Evolutionary conservation across 176 grass and related monocot species (phyloP), one percentile per base, ranked within the genome.

Genomic region (Bothriochloa decipiens): DNA sequence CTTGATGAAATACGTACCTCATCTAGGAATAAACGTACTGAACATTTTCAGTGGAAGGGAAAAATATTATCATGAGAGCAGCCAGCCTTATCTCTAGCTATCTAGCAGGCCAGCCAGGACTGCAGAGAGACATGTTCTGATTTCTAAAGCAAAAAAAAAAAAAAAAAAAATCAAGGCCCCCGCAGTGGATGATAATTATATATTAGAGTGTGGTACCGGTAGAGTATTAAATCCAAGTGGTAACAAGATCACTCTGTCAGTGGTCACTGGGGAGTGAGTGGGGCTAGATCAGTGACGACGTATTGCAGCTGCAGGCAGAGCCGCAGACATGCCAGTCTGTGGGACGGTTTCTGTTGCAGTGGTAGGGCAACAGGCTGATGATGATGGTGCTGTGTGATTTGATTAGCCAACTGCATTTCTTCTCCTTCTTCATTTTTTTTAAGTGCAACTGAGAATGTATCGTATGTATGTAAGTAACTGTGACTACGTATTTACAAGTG

Each of bases 201-300:
- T 35, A 32, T 32, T 32, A 32, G 29, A 32, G 29, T 32, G 29
- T 32, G 29, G 29, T 45, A 68, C 52, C 50, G 26, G 28, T 41
- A 68, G 28, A 39, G 35, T 71, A 41, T 13, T 70, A 16, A 85
- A 14, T 77, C 49, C 63, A 81, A 77, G 67, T 78, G 45, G 33
- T 75, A 69, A 26, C 84, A 80, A 80, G 29, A 7, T 65, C 79
- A 43, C n/a, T 79, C n/a, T 79, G 84, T 53, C 80, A 87, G 89
- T 70, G 89, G 61, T 87, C 77, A 72, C 41, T 58, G 49, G 62
- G 40, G 8, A 39, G 22, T 13, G 68, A 20, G 33, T 71, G 65
- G 79, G 26, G 4, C 70, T 81, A 32, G 29, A n/a, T 73, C n/a
- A 68, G 70, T 74, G 61, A 33, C 73, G 61, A 33, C 42, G 80